Evolutionary conservation across 441 rosid species (phyloP).

Genomic region (Aleurites moluccanus): DNA sequence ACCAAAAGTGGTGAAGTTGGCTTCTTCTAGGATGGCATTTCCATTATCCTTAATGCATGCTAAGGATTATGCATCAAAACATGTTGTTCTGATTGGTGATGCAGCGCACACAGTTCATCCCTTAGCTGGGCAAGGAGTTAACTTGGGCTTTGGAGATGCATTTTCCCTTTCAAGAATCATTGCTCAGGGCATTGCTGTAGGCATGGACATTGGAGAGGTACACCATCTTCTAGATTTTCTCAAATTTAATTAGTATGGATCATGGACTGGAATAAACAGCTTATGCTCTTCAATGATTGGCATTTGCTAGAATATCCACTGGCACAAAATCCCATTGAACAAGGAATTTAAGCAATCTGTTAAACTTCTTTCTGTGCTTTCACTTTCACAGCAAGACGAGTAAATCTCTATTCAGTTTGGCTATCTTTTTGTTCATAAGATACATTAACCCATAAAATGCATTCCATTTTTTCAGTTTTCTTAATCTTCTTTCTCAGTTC

Average conservation of each 20-base stretch:
- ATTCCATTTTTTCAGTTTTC: too few species aligned
- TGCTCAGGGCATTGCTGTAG: constrained; percentile 79
- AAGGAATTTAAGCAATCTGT: background rate
- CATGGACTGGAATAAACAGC: background rate
- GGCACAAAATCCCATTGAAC: background rate
- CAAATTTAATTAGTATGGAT: background rate
- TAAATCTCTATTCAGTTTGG: too few species aligned
- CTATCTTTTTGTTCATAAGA: too few species aligned
- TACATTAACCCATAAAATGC: too few species aligned
- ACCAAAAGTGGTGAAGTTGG: constrained; percentile 73
- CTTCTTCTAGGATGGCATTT: constrained; percentile 82
- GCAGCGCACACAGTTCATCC: constrained; percentile 97
- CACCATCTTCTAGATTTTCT: constrained; percentile 13
- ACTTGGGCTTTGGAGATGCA: constrained; percentile 92
- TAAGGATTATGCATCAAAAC: constrained; percentile 61
- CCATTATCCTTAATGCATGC: constrained; percentile 87
- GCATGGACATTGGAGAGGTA: constrained; percentile 90
- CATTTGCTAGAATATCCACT: background rate
- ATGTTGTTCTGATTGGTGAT: constrained; percentile 77
- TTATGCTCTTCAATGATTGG: background rate
- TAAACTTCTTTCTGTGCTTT: background rate
- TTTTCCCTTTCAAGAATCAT: constrained; percentile 69
- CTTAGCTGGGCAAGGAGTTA: constrained; percentile 96
- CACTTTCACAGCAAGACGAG: background rate
- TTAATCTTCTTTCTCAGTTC: background rate